Evolutionary conservation across 805 yeast genomes (phyloP).

Genomic region (Torulaspora delbrueckii): DNA sequence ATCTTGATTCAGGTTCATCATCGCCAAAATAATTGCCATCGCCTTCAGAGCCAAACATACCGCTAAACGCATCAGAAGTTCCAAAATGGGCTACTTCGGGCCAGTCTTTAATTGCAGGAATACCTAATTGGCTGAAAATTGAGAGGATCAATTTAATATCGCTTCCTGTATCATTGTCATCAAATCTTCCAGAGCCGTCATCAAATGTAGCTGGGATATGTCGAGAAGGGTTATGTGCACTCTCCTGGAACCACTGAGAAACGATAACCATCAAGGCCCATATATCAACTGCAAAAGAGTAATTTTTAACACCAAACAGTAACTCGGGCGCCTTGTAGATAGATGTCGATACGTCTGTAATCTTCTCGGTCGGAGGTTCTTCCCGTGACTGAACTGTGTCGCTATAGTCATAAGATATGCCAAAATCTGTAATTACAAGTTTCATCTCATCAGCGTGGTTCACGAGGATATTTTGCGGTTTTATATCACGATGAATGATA

Average conservation of each 20-base stretch:
- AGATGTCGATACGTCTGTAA: slow-evolving; percentile 57
- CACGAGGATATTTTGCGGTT: slow-evolving; percentile 89
- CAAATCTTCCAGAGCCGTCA: slow-evolving; percentile 23
- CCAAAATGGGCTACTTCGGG: slow-evolving; percentile 35
- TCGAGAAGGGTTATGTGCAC: slow-evolving; percentile 15
- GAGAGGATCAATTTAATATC: slow-evolving; percentile 58
- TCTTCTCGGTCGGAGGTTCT: slow-evolving; percentile 30
- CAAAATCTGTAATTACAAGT: slow-evolving; percentile 65
- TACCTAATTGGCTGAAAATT: slow-evolving; percentile 56
- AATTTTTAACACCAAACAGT: slow-evolving; percentile 53
- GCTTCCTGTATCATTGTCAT: slow-evolving; percentile 35
- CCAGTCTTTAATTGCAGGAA: slow-evolving; percentile 47
- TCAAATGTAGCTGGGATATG: slow-evolving; percentile 27
- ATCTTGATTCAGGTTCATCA: slow-evolving; percentile 10
- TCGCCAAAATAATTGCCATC: slow-evolving; percentile 23
- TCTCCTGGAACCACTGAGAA: slow-evolving; percentile 45
- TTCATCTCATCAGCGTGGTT: slow-evolving; percentile 31
- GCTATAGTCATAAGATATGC: slow-evolving; percentile 47
- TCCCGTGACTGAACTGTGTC: slow-evolving; percentile 20
- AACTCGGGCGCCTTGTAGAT: slow-evolving; percentile 75
- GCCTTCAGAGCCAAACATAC: slow-evolving; percentile 33
- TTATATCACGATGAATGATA: slow-evolving; percentile 89
- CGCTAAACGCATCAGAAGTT: slow-evolving; percentile 31
- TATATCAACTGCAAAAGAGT: slow-evolving; percentile 55
- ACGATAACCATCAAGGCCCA: slow-evolving; percentile 68